Evolutionary conservation across 352 stramenopile genomes (phyloP).

Genomic region (Phytophthora chlamydospora): DNA sequence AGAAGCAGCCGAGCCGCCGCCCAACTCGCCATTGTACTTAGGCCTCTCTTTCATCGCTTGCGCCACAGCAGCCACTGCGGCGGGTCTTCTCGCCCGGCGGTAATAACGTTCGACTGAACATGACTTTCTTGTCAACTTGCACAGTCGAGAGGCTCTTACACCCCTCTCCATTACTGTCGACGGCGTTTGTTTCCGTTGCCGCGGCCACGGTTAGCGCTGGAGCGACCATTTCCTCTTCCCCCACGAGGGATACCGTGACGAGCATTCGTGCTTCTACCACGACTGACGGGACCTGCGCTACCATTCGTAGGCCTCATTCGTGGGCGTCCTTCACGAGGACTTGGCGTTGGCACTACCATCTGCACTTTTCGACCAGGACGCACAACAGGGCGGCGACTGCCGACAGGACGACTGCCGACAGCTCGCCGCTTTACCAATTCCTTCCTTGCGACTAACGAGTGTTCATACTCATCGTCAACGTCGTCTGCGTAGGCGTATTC

Average conservation of each 20-base stretch:
- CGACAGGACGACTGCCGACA: conserved; percentile 5
- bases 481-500: conserved; percentile 19
- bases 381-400: background rate
- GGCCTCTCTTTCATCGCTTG: conserved; percentile 61
- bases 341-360: conserved; percentile 24
- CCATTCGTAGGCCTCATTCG: conserved; percentile 15
- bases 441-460: conserved; percentile 11
- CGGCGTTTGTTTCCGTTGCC: conserved; percentile 33
- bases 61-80: conserved; percentile 51
- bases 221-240: conserved; percentile 13
- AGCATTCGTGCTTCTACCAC: conserved; percentile 2
- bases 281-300: conserved; percentile 1
- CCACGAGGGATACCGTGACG: conserved; percentile 10
- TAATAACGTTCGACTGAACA: conserved; percentile 31
- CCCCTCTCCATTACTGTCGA: conserved; percentile 24
- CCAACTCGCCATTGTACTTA: conserved; percentile 47
- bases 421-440: conserved; percentile 27
- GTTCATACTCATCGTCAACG: conserved; percentile 17
- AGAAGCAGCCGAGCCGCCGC: conserved; percentile 13
- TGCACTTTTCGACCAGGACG: conserved; percentile 33
- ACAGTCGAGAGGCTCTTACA: background rate
- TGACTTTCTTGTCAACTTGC: conserved; percentile 5
- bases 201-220: conserved; percentile 11
- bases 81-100: conserved; percentile 45
- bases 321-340: conserved; percentile 10